Base-by-base conservation (phyloP, 352 stramenopile genomes). In the Globisporangium parvum region DNA sequence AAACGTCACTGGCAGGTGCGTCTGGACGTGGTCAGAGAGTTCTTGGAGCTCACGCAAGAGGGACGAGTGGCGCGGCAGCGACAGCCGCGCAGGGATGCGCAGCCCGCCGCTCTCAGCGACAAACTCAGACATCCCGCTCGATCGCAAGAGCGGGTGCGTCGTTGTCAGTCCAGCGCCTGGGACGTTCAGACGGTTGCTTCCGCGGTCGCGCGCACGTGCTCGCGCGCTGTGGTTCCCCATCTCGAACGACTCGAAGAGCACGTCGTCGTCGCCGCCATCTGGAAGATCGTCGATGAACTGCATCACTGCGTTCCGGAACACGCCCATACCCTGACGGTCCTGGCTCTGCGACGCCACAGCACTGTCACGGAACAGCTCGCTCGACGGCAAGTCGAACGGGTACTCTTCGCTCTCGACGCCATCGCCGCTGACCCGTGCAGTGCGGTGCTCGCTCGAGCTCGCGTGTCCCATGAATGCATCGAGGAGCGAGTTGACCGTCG, bases 11-110 rank as follows among this genome's bases (percentile, higher is more conserved):
- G 77, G 71, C 6, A 88, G 31, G 47, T 91, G 81, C 24, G 62
- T 88, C 53, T 92, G 82, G 28, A 89, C 82, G 51, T 92, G 82
- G 11, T 88, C 77, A 0, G 80, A 86, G 42, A 90, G 48, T 44
- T 88, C 82, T 59, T 90, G 77, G 9, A 92, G 62, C 52, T 92
- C 82, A 17, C 77, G 77, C 51, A 92, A 69, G 23, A 92, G 67
- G 6, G 81, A 85, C 1, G 81, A 86, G 53, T 88, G 80, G 10
- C 80, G 76, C 37, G 82, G 74, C 5, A 92, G 50, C 0, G 76
- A 68, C 37, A 83, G 42, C 9, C 78, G 70, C 47, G 80, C 75
- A 6, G 68, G 66, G 12, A 61, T 48, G 40, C 70, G 71, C 28
- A 71, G 53, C 6, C 53, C 62, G 3, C 57, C 41, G 3, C 24